Percentiles rank a stretch among this genome's conserved stretches.
phyloP scores from a whole-genome alignment of 75 land plant species.

The Pinus albicaulis region DNA sequence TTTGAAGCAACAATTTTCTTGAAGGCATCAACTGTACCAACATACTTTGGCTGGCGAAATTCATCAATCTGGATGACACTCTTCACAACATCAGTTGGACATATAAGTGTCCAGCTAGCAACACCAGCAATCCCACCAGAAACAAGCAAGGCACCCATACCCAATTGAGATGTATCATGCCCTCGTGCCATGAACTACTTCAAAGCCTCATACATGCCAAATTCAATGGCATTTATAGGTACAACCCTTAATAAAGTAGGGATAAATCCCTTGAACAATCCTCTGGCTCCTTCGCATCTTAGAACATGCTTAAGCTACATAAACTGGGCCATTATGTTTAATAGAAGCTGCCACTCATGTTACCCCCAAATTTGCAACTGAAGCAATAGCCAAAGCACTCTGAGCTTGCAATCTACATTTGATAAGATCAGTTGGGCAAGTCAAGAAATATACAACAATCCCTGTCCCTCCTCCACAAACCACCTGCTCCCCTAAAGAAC shows the following conservation, averaged over 20 bases:
- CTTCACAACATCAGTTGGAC: conserved; percentile 53
- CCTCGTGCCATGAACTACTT: conserved; percentile 43
- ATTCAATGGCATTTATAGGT: conserved; percentile 42
- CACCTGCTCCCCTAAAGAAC: conserved; percentile 21
- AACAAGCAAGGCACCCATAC: conserved; percentile 20
- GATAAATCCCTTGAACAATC: conserved; percentile 33
- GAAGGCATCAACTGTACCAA: conserved; percentile 46
- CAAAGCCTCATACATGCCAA: conserved; percentile 37
- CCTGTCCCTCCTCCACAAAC: conserved; percentile 43
- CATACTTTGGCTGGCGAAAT: conserved; percentile 37
- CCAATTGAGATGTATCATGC: conserved; percentile 24
- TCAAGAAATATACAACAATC: conserved; percentile 33
- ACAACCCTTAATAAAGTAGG: conserved; percentile 50
- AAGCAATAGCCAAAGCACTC: conserved; percentile 17
- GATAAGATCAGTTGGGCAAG: conserved; percentile 52
- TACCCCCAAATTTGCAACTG: not conserved
- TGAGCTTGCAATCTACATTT: conserved; percentile 50
- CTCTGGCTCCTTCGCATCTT: conserved; percentile 29
- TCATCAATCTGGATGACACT: conserved; percentile 53
- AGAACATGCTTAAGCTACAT: conserved; percentile 42
- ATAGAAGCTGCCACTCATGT: not conserved
- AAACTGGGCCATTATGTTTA: conserved; percentile 34
- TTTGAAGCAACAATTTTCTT: conserved; percentile 22
- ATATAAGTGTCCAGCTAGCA: conserved; percentile 33
- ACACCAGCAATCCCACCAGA: conserved; percentile 49